Conservation (phyloP, 176 grass and related monocot genomes). For the Zoysia pacifica region DNA sequence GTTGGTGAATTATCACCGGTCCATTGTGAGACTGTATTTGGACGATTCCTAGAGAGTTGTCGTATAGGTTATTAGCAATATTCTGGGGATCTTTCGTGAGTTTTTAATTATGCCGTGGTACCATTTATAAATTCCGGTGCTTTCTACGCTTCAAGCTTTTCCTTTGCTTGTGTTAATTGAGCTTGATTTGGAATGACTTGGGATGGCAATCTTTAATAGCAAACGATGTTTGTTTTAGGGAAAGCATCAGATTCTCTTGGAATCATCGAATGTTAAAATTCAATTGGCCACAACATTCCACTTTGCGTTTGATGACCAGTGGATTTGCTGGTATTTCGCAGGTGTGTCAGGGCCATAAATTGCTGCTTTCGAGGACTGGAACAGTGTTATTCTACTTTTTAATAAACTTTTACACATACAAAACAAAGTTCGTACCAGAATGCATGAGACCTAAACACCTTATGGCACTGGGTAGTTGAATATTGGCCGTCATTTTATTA, state of each 20-base stretch:
- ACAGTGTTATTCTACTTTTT: neutral
- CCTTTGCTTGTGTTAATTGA: neutral
- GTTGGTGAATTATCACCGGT: neutral
- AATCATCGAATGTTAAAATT: neutral
- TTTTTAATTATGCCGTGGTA: slow-evolving; percentile 28
- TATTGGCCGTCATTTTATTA: neutral
- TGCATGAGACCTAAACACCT: too few species aligned
- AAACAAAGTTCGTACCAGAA: too few species aligned
- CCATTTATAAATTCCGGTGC: neutral
- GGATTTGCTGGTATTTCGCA: neutral
- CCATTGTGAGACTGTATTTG: slow-evolving; percentile 16
- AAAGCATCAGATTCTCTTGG: slow-evolving; percentile 1
- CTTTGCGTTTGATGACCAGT: neutral
- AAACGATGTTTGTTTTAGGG: neutral
- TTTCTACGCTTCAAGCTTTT: neutral
- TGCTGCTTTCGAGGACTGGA: neutral
- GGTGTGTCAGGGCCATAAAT: neutral
- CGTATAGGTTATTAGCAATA: neutral
- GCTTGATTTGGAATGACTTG: neutral
- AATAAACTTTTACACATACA: too few species aligned
- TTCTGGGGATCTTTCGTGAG: slow-evolving; percentile 8
- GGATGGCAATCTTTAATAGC: slow-evolving; percentile 5
- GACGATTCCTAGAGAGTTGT: slow-evolving; percentile 26
- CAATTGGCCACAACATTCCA: neutral
- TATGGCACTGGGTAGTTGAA: too few species aligned